phyloP scores from a whole-genome alignment of 2,329 filamentous ascomycete genomes.

The Exophiala xenobiotica region DNA sequence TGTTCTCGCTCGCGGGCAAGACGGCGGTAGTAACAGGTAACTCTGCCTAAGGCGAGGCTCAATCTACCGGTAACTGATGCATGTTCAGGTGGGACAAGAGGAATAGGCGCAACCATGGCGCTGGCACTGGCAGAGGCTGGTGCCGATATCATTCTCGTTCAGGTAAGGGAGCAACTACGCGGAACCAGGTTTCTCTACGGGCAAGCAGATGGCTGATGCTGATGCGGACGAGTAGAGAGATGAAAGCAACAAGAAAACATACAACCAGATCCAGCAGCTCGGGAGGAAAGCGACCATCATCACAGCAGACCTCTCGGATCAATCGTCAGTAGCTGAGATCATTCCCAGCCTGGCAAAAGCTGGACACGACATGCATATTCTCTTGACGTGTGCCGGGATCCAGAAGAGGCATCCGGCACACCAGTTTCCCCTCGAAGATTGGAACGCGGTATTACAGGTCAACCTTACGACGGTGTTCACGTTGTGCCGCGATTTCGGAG shows the following conservation, averaged over 20 bases:
- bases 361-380: constrained; percentile 66
- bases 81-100: constrained; percentile 42
- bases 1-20: constrained; percentile 37
- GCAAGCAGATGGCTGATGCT: too few species aligned
- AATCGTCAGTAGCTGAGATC: constrained; percentile 41
- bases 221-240: too few species aligned
- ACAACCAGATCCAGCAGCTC: constrained; percentile 39
- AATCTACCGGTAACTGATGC: neutral
- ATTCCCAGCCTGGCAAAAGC: constrained; percentile 41
- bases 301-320: constrained; percentile 45
- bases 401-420: constrained; percentile 75
- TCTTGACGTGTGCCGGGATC: constrained; percentile 85
- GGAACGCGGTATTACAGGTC: constrained; percentile 79
- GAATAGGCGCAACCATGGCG: constrained; percentile 50
- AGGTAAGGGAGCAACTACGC: constrained; percentile 32
- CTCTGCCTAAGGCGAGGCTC: too few species aligned
- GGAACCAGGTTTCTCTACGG: too few species aligned
- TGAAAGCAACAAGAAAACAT: constrained; percentile 46
- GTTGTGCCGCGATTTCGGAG: constrained; percentile 72
- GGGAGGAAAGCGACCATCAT: constrained; percentile 45
- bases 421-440: constrained; percentile 73
- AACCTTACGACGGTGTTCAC: constrained; percentile 82
- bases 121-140: constrained; percentile 49
- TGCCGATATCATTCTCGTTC: constrained; percentile 43
- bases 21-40: constrained; percentile 45